Percentiles rank a stretch among this genome's conserved stretches.
Evolutionary conservation across 177 flowering plant species (phyloP).

Genomic region (Vitis hybrid): DNA sequence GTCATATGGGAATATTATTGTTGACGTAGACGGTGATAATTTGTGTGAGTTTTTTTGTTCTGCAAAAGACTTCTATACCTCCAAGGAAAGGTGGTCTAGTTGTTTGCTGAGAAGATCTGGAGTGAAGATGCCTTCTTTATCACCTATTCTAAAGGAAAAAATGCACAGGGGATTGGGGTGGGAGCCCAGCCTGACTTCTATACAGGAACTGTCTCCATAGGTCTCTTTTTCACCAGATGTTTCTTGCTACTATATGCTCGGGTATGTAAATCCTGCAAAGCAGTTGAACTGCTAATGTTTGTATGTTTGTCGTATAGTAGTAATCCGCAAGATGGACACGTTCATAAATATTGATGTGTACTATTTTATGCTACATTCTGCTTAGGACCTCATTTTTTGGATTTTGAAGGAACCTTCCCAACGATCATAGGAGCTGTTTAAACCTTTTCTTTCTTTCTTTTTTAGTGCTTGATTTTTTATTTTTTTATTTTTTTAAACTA

Average conservation of each 20-base stretch:
- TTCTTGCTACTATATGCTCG: background rate
- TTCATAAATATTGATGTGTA: background rate
- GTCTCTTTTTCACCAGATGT: background rate
- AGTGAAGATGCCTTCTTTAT: constrained; percentile 42
- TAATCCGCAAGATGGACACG: background rate
- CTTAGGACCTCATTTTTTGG: too few species aligned
- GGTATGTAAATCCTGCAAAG: background rate
- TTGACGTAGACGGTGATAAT: constrained; percentile 12
- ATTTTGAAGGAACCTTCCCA: too few species aligned
- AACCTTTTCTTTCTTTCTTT: too few species aligned
- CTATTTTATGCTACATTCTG: background rate
- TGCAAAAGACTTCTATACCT: constrained; percentile 45
- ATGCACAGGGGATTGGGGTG: constrained; percentile 27
- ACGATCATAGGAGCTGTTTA: too few species aligned
- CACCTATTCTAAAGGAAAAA: constrained; percentile 49
- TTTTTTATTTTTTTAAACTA: too few species aligned
- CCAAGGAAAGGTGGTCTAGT: constrained; percentile 32
- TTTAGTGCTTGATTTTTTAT: too few species aligned
- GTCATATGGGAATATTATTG: constrained; percentile 12
- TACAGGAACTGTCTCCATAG: constrained; percentile 60
- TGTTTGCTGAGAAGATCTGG: constrained; percentile 4
- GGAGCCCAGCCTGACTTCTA: constrained; percentile 60
- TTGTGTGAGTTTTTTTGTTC: constrained; percentile 33
- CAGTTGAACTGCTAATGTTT: background rate
- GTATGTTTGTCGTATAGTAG: background rate